These are phyloP conservation scores for Boletus subcaerulescens DNA, from an alignment of 768 basidiomycete genomes.

Conservation along the genomic window DNA sequence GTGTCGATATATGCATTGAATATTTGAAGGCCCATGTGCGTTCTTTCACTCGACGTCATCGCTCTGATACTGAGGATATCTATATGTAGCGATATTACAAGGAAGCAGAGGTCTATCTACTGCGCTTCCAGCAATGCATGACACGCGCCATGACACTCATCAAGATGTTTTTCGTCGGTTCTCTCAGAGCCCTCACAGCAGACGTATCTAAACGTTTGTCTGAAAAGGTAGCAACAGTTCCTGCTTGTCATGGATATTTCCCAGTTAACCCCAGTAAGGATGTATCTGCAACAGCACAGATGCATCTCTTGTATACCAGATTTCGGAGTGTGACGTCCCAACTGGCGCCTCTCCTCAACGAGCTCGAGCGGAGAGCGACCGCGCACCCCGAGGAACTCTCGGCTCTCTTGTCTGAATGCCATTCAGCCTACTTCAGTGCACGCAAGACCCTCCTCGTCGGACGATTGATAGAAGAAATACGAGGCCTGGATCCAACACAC, in stretches of 20 bases:
- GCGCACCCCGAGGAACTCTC: constrained; percentile 83
- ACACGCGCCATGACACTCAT: constrained; percentile 97
- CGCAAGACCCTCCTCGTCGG: constrained; percentile 71
- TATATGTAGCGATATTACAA: constrained; percentile 73
- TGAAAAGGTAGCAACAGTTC: constrained; percentile 56
- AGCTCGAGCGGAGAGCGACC: constrained; percentile 76
- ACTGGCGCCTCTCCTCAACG: constrained; percentile 73
- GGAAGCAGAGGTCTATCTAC: constrained; percentile 91
- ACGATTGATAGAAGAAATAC: constrained; percentile 78
- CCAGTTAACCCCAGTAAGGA: constrained; percentile 42
- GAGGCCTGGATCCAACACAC: constrained; percentile 69
- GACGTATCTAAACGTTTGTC: constrained; percentile 74
- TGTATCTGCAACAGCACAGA: constrained; percentile 74
- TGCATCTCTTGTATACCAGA: constrained; percentile 86
- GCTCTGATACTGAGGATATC: not conserved
- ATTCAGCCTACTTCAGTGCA: constrained; percentile 74
- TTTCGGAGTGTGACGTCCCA: constrained; percentile 72
- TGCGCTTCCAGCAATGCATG: constrained; percentile 98
- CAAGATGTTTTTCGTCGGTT: constrained; percentile 93
- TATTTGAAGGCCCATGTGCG: constrained; percentile 85
- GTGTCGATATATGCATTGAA: constrained; percentile 91
- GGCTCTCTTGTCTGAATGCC: constrained; percentile 82
- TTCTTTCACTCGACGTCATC: constrained; percentile 2
- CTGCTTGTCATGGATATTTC: not conserved
- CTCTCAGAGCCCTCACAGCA: constrained; percentile 70